A percentile compares a stretch with the other conserved stretches of the same genome.
Evolutionary conservation across 2,329 filamentous ascomycete genomes (phyloP).

Genomic region (Penicillium sp.): DNA sequence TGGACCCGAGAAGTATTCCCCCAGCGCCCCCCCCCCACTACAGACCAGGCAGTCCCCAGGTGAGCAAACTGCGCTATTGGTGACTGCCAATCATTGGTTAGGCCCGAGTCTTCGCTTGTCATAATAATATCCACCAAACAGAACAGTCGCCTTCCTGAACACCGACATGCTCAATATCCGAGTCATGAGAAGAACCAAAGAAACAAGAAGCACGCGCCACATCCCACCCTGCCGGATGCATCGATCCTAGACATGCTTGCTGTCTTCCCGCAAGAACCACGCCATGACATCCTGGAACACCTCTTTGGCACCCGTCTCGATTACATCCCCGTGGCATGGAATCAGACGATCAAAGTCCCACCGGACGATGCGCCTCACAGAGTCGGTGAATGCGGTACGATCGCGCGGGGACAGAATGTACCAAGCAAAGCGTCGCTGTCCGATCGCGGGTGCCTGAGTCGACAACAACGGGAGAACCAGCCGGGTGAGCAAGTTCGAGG

Average conservation of each 20-base stretch:
- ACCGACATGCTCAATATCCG: too few relatives aligned
- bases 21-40: too few relatives aligned
- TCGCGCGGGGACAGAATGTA: slow-evolving; percentile 64
- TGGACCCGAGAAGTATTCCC: too few relatives aligned
- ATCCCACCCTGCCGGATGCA: too few relatives aligned
- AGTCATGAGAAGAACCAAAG: slow-evolving; percentile 1
- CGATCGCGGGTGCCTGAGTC: slow-evolving; percentile 60
- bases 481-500: slow-evolving; percentile 58
- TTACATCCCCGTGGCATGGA: slow-evolving; percentile 89
- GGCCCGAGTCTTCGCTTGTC: too few relatives aligned
- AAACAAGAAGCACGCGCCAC: not conserved
- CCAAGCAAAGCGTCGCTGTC: slow-evolving; percentile 80
- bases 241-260: slow-evolving; percentile 27
- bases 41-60: too few relatives aligned
- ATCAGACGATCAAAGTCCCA: slow-evolving; percentile 88
- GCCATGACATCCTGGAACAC: slow-evolving; percentile 74
- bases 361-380: slow-evolving; percentile 62
- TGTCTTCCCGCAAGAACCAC: slow-evolving; percentile 67
- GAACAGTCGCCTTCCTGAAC: too few relatives aligned
- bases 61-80: too few relatives aligned
- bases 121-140: too few relatives aligned
- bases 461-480: slow-evolving; percentile 57
- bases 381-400: slow-evolving; percentile 66
- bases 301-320: slow-evolving; percentile 71
- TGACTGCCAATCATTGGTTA: too few relatives aligned